phyloP scores from a whole-genome alignment of 331 rosid species.

The Cydonia oblonga region DNA sequence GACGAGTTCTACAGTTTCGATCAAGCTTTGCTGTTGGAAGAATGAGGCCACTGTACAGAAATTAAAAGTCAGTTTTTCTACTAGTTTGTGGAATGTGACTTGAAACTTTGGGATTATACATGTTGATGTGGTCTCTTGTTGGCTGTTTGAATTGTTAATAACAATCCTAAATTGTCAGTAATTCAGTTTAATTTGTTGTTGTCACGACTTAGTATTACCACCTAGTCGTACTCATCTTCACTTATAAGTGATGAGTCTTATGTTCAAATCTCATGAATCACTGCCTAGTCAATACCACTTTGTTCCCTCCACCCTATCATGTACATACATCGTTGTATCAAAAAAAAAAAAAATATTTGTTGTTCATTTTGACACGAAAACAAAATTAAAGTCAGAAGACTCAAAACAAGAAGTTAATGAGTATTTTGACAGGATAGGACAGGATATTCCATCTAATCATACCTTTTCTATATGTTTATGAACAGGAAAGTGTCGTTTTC shows the following conservation, averaged over 20 bases:
- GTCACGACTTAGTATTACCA: background rate
- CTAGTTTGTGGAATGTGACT: background rate
- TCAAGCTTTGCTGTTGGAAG: too few species aligned
- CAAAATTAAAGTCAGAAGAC: background rate
- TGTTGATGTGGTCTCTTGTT: background rate
- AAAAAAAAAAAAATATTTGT: too few species aligned
- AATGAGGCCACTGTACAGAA: too few species aligned
- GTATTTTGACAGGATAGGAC: background rate
- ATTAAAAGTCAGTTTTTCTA: too few species aligned
- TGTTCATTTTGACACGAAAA: background rate
- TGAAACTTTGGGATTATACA: background rate
- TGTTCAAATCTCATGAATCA: too few species aligned
- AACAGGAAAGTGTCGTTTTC: too few species aligned
- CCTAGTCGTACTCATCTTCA: too few species aligned
- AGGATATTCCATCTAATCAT: background rate
- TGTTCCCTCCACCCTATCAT: background rate
- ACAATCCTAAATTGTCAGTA: background rate
- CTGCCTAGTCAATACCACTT: background rate
- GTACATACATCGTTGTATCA: too few species aligned
- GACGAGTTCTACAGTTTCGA: background rate
- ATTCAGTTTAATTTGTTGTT: background rate
- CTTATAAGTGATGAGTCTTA: rapidly evolving
- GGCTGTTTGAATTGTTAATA: background rate
- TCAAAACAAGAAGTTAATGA: background rate
- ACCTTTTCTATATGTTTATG: background rate